These are phyloP conservation scores for Oropetium thomaeum DNA, from an alignment of 176 grass and related monocot genomes.

Conservation along the genomic window DNA sequence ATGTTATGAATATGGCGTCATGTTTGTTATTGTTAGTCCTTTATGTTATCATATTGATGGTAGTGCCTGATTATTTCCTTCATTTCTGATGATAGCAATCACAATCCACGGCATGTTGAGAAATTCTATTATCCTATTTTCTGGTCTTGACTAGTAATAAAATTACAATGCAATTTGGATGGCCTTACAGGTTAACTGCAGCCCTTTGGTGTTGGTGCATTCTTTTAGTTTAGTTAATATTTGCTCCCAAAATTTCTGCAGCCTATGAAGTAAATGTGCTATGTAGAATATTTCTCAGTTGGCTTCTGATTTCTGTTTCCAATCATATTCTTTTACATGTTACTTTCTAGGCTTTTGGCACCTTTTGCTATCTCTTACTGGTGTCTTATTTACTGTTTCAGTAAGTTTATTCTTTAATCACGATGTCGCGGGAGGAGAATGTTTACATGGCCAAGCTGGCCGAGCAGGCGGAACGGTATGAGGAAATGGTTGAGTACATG, in stretches of 20 bases:
- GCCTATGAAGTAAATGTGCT: neutral
- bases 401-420: neutral
- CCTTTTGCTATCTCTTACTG: neutral
- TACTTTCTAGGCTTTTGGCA: neutral
- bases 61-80: neutral
- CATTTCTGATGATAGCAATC: neutral
- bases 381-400: neutral
- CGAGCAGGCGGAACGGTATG: constrained; percentile 75
- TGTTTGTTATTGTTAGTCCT: neutral
- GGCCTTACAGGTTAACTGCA: neutral
- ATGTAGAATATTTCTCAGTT: neutral
- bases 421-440: constrained; percentile 61
- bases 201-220: neutral
- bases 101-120: neutral
- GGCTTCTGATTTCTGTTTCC: too few relatives aligned
- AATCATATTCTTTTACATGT: too few relatives aligned
- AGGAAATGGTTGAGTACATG: constrained; percentile 94
- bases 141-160: neutral
- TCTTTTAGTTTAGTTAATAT: neutral
- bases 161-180: neutral
- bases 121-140: neutral
- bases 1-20: neutral
- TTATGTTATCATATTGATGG: neutral
- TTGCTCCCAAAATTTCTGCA: neutral
- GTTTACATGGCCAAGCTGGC: constrained; percentile 96